These are phyloP conservation scores for Suillus discolor DNA, from an alignment of 768 basidiomycete species.

Conservation along the genomic window DNA sequence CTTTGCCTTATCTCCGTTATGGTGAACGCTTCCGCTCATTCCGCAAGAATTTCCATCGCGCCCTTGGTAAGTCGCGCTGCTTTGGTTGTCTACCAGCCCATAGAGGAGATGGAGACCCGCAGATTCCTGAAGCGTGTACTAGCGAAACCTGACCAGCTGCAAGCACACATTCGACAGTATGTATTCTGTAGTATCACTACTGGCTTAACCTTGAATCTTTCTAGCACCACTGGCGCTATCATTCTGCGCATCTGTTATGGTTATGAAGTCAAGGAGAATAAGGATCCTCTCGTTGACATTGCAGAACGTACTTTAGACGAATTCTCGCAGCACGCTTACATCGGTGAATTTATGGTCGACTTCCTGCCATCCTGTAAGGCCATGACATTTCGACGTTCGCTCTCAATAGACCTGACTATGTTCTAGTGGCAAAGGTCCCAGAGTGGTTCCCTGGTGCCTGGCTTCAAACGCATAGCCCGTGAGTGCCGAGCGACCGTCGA, in stretches of 20 bases:
- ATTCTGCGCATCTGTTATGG: constrained; percentile 46
- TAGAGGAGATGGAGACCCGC: constrained; percentile 22
- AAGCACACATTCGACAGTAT: constrained; percentile 25
- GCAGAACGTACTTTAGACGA: constrained; percentile 25
- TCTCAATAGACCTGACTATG: constrained; percentile 5
- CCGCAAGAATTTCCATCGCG: constrained; percentile 16
- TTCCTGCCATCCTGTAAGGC: constrained; percentile 22
- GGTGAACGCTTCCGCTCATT: constrained; percentile 15
- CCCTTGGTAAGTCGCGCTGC: constrained; percentile 18
- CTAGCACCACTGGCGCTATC: constrained; percentile 23
- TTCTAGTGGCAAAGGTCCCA: constrained; percentile 32
- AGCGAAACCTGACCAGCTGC: constrained; percentile 18
- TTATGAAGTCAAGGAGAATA: constrained; percentile 34
- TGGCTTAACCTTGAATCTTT: too few relatives aligned
- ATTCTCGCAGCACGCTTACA: constrained; percentile 9
- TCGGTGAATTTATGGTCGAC: constrained; percentile 25
- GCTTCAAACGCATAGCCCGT: constrained; percentile 35
- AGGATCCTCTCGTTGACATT: constrained; percentile 39
- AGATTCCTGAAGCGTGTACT: constrained; percentile 21
- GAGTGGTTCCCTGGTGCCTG: constrained; percentile 38
- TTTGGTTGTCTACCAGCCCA: constrained; percentile 13
- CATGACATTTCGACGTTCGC: too few relatives aligned
- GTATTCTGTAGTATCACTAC: neutral
- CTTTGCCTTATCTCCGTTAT: constrained; percentile 12
- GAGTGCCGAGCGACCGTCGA: constrained; percentile 28